Conservation (phyloP, 805 yeast genomes). For the Hermanozyma aechmeae region DNA sequence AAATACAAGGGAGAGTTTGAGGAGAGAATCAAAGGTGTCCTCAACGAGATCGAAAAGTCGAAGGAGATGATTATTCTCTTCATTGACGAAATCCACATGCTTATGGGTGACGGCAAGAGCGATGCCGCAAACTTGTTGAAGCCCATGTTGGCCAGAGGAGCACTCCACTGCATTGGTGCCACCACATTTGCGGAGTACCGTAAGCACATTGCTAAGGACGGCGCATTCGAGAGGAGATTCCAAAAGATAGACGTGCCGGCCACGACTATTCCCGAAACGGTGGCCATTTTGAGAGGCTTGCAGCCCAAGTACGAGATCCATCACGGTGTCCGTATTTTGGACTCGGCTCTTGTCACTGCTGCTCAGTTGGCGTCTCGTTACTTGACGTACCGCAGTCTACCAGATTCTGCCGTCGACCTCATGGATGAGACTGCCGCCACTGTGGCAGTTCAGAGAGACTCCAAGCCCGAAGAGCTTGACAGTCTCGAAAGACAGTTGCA, state of each 20-base stretch:
- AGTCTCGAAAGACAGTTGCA: constrained; percentile 87
- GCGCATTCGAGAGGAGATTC: constrained; percentile 97
- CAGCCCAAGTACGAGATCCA: constrained; percentile 94
- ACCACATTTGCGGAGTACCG: constrained; percentile 94
- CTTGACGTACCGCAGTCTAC: constrained; percentile 88
- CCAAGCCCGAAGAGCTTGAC: constrained; percentile 95
- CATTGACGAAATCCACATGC: constrained; percentile 97
- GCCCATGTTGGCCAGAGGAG: constrained; percentile 96
- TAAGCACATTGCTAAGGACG: constrained; percentile 88
- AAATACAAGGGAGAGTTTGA: constrained; percentile 98
- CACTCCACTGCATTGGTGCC: constrained; percentile 96
- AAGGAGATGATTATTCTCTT: constrained; percentile 80
- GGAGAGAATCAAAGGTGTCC: constrained; percentile 94
- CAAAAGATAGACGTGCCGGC: constrained; percentile 95
- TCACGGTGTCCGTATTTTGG: constrained; percentile 94
- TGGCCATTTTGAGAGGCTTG: constrained; percentile 92
- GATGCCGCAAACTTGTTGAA: constrained; percentile 95
- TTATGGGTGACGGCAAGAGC: constrained; percentile 98
- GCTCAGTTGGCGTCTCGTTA: constrained; percentile 92
- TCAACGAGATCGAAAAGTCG: constrained; percentile 86
- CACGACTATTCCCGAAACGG: constrained; percentile 85
- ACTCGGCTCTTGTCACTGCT: constrained; percentile 88
- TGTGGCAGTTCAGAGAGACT: constrained; percentile 96
- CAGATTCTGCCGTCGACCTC: constrained; percentile 94
- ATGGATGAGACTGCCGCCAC: constrained; percentile 94